Base-by-base conservation (phyloP, 148 eudicot species). In the Chenopodium suecicum region DNA sequence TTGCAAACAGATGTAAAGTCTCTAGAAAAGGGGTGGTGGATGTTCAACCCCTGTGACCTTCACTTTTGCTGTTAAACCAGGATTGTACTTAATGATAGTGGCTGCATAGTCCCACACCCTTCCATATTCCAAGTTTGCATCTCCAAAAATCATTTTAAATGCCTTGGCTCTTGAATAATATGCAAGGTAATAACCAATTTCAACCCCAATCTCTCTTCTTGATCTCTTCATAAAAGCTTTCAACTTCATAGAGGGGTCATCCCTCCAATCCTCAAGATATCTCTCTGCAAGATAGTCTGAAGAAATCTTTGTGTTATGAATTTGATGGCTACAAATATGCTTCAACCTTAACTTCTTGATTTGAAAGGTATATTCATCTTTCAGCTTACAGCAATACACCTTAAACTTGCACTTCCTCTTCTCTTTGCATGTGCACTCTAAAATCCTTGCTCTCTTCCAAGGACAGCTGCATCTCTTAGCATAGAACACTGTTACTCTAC, bases 261-360 rank as follows among this genome's bases (percentile, higher is more conserved):
- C 76, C 22, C 23, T 73, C 76, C 76, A 73, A 46, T 73, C 9
- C 29, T 73, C 76, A 7, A 73, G 0, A 22, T 37, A 73, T n/a
- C 76, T 73, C 29, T 73, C 54, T 0, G 32, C 50, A 8, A 73
- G n/a, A 1, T 73, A 73, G 16, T 20, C 4, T 4, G 76, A 73
- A 0, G 76, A 19, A 0, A 73, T 0, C 56, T 46, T 73, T 1
- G 12, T 4, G 13, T 41, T 37, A 2, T 13, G 7, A 46, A 44
- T 22, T 46, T 73, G 13, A 3, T 31, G 4, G 2, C 76, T 34
- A 4, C 37, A 34, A 3, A 34, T 34, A 4, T 34, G 37, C 37
- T 4, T 34, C 37, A 34, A 34, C 5, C 37, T 31, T 34, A 34
- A 4, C 4, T 4, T 34, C 37, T 34, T 34, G 4, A 34, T 3